Evolutionary conservation across 495 filamentous ascomycete genomes (phyloP), one percentile per base, ranked within the genome.

Genomic region (Annulohypoxylon stygium): DNA sequence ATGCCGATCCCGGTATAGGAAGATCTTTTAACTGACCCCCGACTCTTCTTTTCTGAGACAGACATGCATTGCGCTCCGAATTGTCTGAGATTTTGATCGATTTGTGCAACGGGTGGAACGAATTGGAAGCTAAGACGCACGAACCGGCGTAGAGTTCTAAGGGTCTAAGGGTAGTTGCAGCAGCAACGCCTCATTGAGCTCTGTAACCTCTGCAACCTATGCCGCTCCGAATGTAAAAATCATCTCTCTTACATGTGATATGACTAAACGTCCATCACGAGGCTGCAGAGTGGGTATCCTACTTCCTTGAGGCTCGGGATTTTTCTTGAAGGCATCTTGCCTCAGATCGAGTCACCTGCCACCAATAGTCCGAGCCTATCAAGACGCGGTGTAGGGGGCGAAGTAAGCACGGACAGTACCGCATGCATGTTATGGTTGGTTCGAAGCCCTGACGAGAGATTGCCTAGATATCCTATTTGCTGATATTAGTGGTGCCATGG

Each of bases 401-500:
- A 54, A 16, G 54, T 57, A 54, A 65, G 65, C 36, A 41, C n/a
- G 54, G 64, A 58, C 36, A 47, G 34, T 73, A 43, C 43, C 16
- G 34, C 59, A 61, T 53, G 60, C 53, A 47, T 41, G 65, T n/a
- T 48, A 26, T 61, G 65, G 61, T 41, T 66, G 55, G 43, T 23
- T 60, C 45, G 36, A 60, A 41, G 60, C 54, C 48, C 20, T 61
- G 25, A 55, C 41, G 45, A 33, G 30, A 33, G 8, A 45, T 23
- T n/a, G 30, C 30, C 30, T 30, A 30, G 30, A 6, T 30, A 41
- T 45, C 63, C 67, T 75, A 71, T 71, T 75, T 65, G 50, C 45
- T 43, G 50, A 61, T 57, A 68, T 71, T 57, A 75, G 72, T 68
- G 58, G 67, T 71, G 59, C 59, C 23, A 68, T 61, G 53, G 45